A percentile compares a stretch with the other conserved stretches of the same genome.
Evolutionary conservation across 2,329 filamentous ascomycete species (phyloP).

Genomic region (Metarhizium anisopliae): DNA sequence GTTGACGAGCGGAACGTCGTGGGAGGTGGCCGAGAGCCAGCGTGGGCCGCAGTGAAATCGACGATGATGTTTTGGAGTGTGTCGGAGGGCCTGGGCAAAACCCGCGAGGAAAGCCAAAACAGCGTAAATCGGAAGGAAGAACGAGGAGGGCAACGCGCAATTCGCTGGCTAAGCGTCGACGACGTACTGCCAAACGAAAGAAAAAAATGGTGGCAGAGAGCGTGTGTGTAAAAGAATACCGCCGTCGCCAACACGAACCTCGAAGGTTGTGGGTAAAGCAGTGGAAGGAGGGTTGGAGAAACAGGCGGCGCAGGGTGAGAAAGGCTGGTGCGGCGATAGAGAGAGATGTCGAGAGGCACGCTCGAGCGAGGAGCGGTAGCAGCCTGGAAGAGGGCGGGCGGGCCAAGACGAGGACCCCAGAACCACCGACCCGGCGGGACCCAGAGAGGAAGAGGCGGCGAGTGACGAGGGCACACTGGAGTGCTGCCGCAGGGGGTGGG

Average conservation of each 20-base stretch:
- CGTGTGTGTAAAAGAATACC: not conserved
- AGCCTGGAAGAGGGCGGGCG: constrained; percentile 1
- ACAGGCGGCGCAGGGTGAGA: constrained; percentile 6
- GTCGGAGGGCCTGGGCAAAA: not conserved
- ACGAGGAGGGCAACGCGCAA: not conserved
- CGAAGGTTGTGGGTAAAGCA: constrained; percentile 1
- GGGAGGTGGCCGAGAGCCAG: constrained; percentile 1
- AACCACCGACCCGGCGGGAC: not conserved
- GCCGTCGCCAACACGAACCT: not conserved
- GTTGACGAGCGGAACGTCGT: constrained; percentile 7
- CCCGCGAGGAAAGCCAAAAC: not conserved
- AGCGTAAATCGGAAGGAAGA: not conserved
- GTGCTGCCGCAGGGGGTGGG: not conserved
- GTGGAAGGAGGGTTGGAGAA: constrained; percentile 5
- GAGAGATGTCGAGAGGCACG: not conserved
- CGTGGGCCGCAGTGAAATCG: constrained; percentile 3
- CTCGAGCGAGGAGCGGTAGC: not conserved
- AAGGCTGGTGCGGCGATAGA: not conserved
- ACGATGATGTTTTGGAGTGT: constrained; percentile 3
- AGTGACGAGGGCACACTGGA: not conserved
- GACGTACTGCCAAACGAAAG: not conserved
- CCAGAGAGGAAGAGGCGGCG: not conserved
- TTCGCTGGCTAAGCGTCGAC: not conserved
- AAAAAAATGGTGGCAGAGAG: not conserved
- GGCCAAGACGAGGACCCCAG: constrained; percentile 6